These are phyloP conservation scores for Coelastrella sp. DNA, from an alignment of 139 green algal genomes.

Conservation along the genomic window DNA sequence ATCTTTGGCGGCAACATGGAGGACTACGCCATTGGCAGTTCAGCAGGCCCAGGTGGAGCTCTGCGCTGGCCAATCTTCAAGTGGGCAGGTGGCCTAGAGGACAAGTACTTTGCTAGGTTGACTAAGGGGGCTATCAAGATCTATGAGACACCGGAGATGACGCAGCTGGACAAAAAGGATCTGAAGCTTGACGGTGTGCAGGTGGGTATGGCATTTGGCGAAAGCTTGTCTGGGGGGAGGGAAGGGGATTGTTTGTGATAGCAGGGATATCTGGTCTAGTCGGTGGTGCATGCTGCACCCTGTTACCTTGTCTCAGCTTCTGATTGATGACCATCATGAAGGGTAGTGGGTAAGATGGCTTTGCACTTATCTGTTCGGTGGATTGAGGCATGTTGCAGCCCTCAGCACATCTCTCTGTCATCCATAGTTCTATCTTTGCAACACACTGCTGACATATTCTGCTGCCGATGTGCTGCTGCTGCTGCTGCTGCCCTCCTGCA, in stretches of 20 bases:
- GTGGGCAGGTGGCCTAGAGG: conserved; percentile 85
- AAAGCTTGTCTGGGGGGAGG: background rate
- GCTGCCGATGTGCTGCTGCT: background rate
- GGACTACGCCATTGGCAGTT: conserved; percentile 81
- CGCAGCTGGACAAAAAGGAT: conserved; percentile 93
- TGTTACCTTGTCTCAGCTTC: too few species aligned
- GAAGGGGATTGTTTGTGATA: background rate
- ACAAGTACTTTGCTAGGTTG: conserved; percentile 92
- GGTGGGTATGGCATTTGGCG: background rate
- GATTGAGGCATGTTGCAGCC: too few species aligned
- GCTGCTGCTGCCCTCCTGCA: conserved; percentile 12
- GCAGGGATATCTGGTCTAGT: background rate
- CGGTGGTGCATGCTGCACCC: too few species aligned
- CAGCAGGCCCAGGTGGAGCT: conserved; percentile 52
- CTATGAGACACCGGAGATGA: conserved; percentile 89
- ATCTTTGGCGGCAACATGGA: conserved; percentile 77
- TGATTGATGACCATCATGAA: too few species aligned
- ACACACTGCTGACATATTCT: background rate
- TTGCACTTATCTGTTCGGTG: too few species aligned
- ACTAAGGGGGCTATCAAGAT: conserved; percentile 83
- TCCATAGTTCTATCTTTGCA: too few species aligned
- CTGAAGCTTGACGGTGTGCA: conserved; percentile 91
- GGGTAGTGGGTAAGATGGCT: too few species aligned
- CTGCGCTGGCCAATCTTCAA: conserved; percentile 49
- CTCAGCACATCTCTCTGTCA: too few species aligned